phyloP scores from a whole-genome alignment of 225 moss, liverwort and hornwort genomes.

The Pleurozium schreberi region DNA sequence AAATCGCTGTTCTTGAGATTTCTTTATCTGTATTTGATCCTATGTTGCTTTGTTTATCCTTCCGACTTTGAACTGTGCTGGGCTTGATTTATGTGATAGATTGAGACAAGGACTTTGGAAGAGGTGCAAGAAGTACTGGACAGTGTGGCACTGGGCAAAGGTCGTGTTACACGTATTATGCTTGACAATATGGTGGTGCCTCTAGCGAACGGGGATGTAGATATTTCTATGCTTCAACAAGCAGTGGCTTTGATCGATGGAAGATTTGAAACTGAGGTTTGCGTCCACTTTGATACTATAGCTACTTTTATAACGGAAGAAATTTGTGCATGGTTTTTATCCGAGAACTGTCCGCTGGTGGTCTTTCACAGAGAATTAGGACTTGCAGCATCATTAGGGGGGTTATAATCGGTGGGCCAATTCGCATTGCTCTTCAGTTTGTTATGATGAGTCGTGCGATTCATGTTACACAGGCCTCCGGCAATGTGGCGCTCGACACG shows the following conservation, averaged over 20 bases:
- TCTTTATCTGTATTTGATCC: not conserved
- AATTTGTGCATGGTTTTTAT: not conserved
- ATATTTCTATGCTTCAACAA: slow-evolving; percentile 71
- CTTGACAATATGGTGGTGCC: slow-evolving; percentile 90
- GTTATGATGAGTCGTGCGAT: not conserved
- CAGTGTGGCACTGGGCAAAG: slow-evolving; percentile 48
- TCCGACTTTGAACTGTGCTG: not conserved
- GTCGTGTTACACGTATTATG: slow-evolving; percentile 80
- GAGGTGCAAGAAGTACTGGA: slow-evolving; percentile 83
- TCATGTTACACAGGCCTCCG: slow-evolving; percentile 55
- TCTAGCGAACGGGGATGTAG: slow-evolving; percentile 47
- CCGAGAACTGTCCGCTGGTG: not conserved
- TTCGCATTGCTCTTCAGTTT: not conserved
- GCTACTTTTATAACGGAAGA: not conserved
- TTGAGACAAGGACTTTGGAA: slow-evolving; percentile 83
- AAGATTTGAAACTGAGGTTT: slow-evolving; percentile 77
- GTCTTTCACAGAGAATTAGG: not conserved
- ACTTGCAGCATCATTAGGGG: not conserved
- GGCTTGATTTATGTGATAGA: slow-evolving; percentile 16
- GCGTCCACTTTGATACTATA: not conserved
- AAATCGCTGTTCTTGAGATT: not conserved
- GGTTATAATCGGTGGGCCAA: not conserved
- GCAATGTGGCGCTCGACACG: slow-evolving; percentile 78
- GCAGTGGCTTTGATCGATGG: slow-evolving; percentile 64
- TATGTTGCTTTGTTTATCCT: not conserved